Percentiles rank a stretch among this genome's conserved stretches.
Evolutionary conservation across 306 rosid genomes (phyloP).

Genomic region (Prunus salicina): DNA sequence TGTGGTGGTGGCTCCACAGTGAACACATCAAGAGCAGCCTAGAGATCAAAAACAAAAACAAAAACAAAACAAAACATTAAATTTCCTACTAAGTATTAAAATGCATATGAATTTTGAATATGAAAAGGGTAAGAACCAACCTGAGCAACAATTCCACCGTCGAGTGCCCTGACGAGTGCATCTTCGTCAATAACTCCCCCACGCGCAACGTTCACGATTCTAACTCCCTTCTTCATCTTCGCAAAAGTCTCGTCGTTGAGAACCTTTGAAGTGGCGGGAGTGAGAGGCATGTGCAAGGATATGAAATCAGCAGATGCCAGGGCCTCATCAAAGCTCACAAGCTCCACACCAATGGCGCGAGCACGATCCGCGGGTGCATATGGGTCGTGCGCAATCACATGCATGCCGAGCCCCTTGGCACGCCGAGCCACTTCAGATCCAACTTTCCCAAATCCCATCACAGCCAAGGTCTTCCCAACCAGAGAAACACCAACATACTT

Average conservation of each 20-base stretch:
- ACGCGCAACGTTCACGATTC: slow-evolving; percentile 93
- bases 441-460: slow-evolving; percentile 98
- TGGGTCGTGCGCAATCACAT: slow-evolving; percentile 92
- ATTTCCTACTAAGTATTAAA: background rate
- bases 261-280: slow-evolving; percentile 75
- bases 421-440: slow-evolving; percentile 98
- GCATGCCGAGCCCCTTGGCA: slow-evolving; percentile 98
- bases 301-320: slow-evolving; percentile 85
- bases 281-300: slow-evolving; percentile 97
- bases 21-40: slow-evolving; percentile 99
- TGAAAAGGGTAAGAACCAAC: slow-evolving; percentile 29
- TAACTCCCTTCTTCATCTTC: slow-evolving; percentile 92
- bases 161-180: slow-evolving; percentile 85
- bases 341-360: slow-evolving; percentile 93
- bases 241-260: slow-evolving; percentile 92
- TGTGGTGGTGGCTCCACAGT: slow-evolving; percentile 76
- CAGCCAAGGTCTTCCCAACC: slow-evolving; percentile 92
- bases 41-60: slow-evolving; percentile 9
- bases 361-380: slow-evolving; percentile 98
- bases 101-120: background rate
- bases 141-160: slow-evolving; percentile 94
- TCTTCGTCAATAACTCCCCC: slow-evolving; percentile 99
- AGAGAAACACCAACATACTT: slow-evolving; percentile 97
- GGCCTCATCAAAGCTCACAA: slow-evolving; percentile 90
- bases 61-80: background rate